A percentile compares a stretch with the other conserved stretches of the same genome.
Evolutionary conservation across 2,329 filamentous ascomycete genomes (phyloP).

Genomic region (Neonectria magnoliae): DNA sequence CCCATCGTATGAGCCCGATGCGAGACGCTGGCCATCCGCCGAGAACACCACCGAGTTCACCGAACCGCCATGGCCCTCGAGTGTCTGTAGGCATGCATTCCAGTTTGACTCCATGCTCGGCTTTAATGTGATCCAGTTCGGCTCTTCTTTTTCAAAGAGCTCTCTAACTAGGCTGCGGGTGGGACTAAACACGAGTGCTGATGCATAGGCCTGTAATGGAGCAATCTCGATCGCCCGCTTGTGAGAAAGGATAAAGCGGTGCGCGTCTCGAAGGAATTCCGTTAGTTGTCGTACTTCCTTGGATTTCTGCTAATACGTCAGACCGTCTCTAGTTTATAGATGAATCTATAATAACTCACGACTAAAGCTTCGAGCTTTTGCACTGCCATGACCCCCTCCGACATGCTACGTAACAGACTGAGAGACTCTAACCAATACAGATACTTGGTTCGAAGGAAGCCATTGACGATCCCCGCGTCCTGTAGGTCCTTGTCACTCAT

Average conservation of each 20-base stretch:
- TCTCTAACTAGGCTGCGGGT: too few species aligned
- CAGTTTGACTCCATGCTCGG: too few species aligned
- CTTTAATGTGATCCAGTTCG: too few species aligned
- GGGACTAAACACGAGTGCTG: slow-evolving; percentile 23
- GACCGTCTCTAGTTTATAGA: too few species aligned
- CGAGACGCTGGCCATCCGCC: too few species aligned
- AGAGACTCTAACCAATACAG: slow-evolving; percentile 57
- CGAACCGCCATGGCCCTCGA: too few species aligned
- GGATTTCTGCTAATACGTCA: too few species aligned
- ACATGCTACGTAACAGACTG: slow-evolving; percentile 44
- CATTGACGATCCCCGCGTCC: neutral
- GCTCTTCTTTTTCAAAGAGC: too few species aligned
- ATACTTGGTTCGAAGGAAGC: neutral
- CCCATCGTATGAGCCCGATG: too few species aligned
- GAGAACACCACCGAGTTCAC: too few species aligned
- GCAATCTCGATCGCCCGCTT: neutral
- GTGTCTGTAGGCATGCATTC: too few species aligned
- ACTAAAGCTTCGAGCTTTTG: neutral
- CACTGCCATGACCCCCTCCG: neutral
- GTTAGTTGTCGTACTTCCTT: neutral
- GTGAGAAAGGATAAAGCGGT: neutral
- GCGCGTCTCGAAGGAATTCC: neutral
- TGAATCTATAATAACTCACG: neutral
- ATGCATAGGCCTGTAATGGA: slow-evolving; percentile 15
- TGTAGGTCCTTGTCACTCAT: neutral